Percentiles rank a stretch among this genome's conserved stretches.
phyloP scores from a whole-genome alignment of 2,329 filamentous ascomycete species.

The Colletotrichum lentis region DNA sequence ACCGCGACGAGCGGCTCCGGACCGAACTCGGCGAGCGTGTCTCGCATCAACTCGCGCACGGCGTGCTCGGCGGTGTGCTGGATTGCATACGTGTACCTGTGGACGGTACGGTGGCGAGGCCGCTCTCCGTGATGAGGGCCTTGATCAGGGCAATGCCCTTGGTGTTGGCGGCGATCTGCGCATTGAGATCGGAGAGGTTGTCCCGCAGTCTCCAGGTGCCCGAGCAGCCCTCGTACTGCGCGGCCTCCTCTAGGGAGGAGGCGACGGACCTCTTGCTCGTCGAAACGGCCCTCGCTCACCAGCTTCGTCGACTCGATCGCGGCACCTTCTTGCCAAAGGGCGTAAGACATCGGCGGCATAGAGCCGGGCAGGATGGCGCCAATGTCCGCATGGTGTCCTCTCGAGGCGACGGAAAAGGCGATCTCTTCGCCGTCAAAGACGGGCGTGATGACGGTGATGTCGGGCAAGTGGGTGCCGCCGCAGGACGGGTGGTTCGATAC shows the following conservation, averaged over 20 bases:
- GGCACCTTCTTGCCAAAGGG: constrained; percentile 71
- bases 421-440: constrained; percentile 46
- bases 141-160: constrained; percentile 80
- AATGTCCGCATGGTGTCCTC: constrained; percentile 55
- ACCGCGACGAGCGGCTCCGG: constrained; percentile 73
- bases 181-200: constrained; percentile 78
- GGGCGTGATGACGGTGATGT: constrained; percentile 54
- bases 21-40: constrained; percentile 66
- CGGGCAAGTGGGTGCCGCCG: constrained; percentile 51
- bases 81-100: constrained; percentile 39
- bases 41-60: constrained; percentile 34
- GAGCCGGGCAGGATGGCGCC: constrained; percentile 83
- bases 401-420: constrained; percentile 47
- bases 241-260: constrained; percentile 70
- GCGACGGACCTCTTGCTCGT: constrained; percentile 76
- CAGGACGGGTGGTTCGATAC: constrained; percentile 62
- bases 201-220: constrained; percentile 77
- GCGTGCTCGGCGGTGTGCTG: constrained; percentile 36
- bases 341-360: constrained; percentile 79
- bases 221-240: constrained; percentile 70
- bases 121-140: constrained; percentile 78
- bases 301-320: constrained; percentile 73
- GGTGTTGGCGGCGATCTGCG: constrained; percentile 77
- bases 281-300: constrained; percentile 78
- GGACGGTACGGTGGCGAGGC: constrained; percentile 77